A percentile compares a stretch with the other conserved stretches of the same genome.
These are phyloP conservation scores for Naumovozyma dairenensis DNA, from an alignment of 805 yeast species.

Conservation along the genomic window DNA sequence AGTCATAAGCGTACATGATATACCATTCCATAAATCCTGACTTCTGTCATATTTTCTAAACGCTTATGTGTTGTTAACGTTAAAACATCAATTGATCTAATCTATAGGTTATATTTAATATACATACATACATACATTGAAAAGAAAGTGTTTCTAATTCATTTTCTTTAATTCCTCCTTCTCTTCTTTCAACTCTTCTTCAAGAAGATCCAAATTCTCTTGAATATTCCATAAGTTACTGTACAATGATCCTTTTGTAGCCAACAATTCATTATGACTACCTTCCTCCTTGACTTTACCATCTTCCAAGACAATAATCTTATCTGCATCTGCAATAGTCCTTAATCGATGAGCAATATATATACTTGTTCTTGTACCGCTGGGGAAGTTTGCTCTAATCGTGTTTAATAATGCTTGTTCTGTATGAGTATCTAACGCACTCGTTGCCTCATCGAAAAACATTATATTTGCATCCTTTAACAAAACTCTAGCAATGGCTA, in stretches of 20 bases:
- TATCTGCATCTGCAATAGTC: constrained; percentile 89
- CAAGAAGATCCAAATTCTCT: constrained; percentile 55
- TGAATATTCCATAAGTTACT: constrained; percentile 85
- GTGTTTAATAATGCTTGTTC: constrained; percentile 77
- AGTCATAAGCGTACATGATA: no score
- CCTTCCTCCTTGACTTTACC: constrained; percentile 88
- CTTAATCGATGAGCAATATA: constrained; percentile 90
- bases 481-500: constrained; percentile 87
- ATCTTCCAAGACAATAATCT: constrained; percentile 72
- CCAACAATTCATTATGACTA: constrained; percentile 55
- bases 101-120: no score
- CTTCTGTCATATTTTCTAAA: no score
- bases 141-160: no score
- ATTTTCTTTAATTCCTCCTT: constrained; percentile 1
- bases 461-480: constrained; percentile 81
- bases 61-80: no score
- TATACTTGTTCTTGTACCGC: constrained; percentile 58
- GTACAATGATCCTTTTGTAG: constrained; percentile 51
- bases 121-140: no score
- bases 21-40: no score
- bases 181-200: constrained; percentile 28
- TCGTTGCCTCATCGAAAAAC: constrained; percentile 94
- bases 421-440: constrained; percentile 93
- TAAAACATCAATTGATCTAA: no score
- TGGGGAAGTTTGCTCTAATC: constrained; percentile 54